Conservation (phyloP, 2,329 filamentous ascomycete genomes). For the Phaeosphaeriaceae sp. region DNA sequence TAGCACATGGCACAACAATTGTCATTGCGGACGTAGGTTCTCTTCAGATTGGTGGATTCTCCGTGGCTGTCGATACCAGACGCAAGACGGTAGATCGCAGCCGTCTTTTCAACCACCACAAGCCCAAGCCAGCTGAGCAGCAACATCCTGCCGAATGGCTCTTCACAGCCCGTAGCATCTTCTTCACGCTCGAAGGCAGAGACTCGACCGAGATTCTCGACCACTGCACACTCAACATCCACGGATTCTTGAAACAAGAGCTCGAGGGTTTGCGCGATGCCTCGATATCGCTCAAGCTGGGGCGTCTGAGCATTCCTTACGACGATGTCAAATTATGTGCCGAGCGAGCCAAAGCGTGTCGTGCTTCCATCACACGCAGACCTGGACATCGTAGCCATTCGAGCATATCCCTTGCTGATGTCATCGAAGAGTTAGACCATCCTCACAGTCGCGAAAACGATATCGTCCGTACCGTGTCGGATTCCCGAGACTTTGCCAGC, state of each 20-base stretch:
- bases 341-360: constrained; percentile 60
- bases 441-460: constrained; percentile 72
- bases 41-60: constrained; percentile 83
- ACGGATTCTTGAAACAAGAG: constrained; percentile 86
- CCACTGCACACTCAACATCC: constrained; percentile 84
- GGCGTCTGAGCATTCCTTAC: constrained; percentile 86
- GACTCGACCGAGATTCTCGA: constrained; percentile 90
- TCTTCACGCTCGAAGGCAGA: constrained; percentile 84
- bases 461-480: constrained; percentile 82
- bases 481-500: constrained; percentile 90
- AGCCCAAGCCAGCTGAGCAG: constrained; percentile 59
- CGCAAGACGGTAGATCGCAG: constrained; percentile 90
- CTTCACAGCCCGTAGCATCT: constrained; percentile 79
- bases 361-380: constrained; percentile 26
- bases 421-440: constrained; percentile 76
- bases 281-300: constrained; percentile 87
- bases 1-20: constrained; percentile 80
- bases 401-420: constrained; percentile 72
- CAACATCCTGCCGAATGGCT: constrained; percentile 91
- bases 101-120: constrained; percentile 79
- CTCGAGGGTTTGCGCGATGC: constrained; percentile 88
- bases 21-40: constrained; percentile 82
- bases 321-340: constrained; percentile 78
- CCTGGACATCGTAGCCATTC: constrained; percentile 41
- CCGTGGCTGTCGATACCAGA: constrained; percentile 87